A percentile compares a stretch with the other conserved stretches of the same genome.
Evolutionary conservation across 345 rosid genomes (phyloP).

Genomic region (Nephelium lappaceum): DNA sequence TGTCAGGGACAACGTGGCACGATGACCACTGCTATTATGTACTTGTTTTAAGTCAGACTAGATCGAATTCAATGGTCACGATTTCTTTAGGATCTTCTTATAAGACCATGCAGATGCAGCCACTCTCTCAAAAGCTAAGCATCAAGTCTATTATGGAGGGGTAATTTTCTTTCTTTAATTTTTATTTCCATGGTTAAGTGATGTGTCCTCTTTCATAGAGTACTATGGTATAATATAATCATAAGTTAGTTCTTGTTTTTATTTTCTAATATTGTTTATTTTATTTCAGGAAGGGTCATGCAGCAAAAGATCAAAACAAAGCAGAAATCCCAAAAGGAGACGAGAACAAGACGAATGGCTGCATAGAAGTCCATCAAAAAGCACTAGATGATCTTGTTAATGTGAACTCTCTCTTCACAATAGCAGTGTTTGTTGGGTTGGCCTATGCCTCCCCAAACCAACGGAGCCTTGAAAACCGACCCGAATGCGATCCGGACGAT

Average conservation of each 20-base stretch:
- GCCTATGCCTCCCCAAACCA: constrained; percentile 71
- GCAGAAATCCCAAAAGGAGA: background rate
- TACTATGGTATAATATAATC: no score
- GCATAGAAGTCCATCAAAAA: background rate
- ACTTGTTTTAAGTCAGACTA: background rate
- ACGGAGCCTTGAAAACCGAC: constrained; percentile 72
- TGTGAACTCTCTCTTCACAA: constrained; percentile 94
- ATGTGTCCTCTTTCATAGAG: no score
- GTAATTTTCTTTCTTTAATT: background rate
- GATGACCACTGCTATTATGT: background rate
- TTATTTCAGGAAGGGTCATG: no score
- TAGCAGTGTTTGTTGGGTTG: constrained; percentile 97
- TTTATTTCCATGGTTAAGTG: no score
- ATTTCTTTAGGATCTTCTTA: no score
- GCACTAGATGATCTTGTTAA: constrained; percentile 95
- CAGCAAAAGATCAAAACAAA: no score
- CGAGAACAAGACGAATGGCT: background rate
- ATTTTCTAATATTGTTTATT: no score
- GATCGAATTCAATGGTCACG: background rate
- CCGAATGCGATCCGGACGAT: constrained; percentile 62
- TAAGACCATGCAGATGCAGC: background rate
- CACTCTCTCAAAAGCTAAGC: background rate
- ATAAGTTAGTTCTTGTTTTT: no score
- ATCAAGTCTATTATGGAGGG: background rate
- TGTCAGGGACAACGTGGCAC: no score